Percentiles rank a stretch among this genome's conserved stretches.
Evolutionary conservation across 2,329 filamentous ascomycete genomes (phyloP).

Genomic region (Neonectria ditissima): DNA sequence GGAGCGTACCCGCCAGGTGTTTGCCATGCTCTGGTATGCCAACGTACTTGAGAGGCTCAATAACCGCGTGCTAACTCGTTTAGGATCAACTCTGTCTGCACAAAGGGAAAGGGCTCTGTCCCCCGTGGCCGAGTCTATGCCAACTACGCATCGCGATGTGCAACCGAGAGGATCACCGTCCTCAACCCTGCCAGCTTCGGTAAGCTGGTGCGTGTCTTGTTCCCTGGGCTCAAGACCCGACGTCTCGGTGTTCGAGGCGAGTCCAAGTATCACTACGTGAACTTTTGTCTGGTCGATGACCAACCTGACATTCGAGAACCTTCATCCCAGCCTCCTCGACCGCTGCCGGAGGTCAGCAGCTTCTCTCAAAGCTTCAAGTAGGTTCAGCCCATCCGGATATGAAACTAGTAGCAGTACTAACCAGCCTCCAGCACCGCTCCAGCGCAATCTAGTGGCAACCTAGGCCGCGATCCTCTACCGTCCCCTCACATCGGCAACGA

Average conservation of each 20-base stretch:
- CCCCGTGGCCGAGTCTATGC: slow-evolving; percentile 94
- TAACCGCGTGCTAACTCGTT: slow-evolving; percentile 28
- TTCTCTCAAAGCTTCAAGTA: slow-evolving; percentile 66
- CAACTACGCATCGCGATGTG: slow-evolving; percentile 93
- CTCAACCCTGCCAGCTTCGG: slow-evolving; percentile 98
- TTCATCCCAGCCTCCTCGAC: slow-evolving; percentile 58
- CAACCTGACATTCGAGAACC: slow-evolving; percentile 61
- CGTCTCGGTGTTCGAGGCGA: slow-evolving; percentile 93
- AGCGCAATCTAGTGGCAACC: slow-evolving; percentile 46
- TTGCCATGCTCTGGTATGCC: slow-evolving; percentile 87
- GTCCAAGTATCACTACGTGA: slow-evolving; percentile 97
- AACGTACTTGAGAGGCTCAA: slow-evolving; percentile 26
- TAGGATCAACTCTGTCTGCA: slow-evolving; percentile 81
- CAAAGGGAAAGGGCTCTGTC: slow-evolving; percentile 84
- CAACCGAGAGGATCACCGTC: slow-evolving; percentile 92
- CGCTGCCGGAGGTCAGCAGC: slow-evolving; percentile 61
- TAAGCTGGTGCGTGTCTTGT: slow-evolving; percentile 95
- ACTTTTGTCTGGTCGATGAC: slow-evolving; percentile 71
- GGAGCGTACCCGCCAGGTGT: slow-evolving; percentile 85
- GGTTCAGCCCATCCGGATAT: slow-evolving; percentile 34
- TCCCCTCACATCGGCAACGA: slow-evolving; percentile 47
- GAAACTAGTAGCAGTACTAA: slow-evolving; percentile 35
- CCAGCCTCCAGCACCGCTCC: slow-evolving; percentile 48
- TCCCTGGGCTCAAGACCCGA: slow-evolving; percentile 92
- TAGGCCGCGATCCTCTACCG: slow-evolving; percentile 42